A percentile compares a stretch with the other conserved stretches of the same genome.
Evolutionary conservation across 176 grass and related monocot genomes (phyloP).

Genomic region (Dendrocalamus sinicus): DNA sequence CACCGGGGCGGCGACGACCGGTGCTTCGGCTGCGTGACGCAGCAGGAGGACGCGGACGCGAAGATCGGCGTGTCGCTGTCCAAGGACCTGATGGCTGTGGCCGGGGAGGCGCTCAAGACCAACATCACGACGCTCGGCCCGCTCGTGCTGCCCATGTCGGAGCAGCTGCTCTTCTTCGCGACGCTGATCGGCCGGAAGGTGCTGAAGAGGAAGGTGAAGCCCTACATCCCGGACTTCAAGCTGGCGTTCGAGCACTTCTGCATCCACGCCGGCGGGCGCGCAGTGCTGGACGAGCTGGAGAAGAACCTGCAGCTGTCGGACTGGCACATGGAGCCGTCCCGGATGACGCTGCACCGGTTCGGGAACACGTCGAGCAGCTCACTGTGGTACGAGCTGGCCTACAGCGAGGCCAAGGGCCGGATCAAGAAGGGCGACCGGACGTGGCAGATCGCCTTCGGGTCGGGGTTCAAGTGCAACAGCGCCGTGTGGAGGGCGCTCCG

Average conservation of each 20-base stretch:
- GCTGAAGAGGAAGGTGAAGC: conserved; percentile 51
- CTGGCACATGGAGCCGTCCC: conserved; percentile 76
- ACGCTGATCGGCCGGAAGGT: conserved; percentile 45
- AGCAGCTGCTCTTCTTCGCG: conserved; percentile 71
- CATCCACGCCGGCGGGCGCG: conserved; percentile 76
- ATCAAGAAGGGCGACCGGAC: conserved; percentile 64
- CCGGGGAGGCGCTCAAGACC: conserved; percentile 61
- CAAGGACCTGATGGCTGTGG: conserved; percentile 61
- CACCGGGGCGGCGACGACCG: conserved; percentile 62
- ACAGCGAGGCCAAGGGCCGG: conserved; percentile 64
- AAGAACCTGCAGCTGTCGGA: conserved; percentile 53
- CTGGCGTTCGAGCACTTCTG: conserved; percentile 96
- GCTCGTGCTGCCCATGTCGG: conserved; percentile 56
- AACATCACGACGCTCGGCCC: conserved; percentile 67
- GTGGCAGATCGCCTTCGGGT: conserved; percentile 72
- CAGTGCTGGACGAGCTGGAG: conserved; percentile 71
- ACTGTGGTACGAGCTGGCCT: conserved; percentile 74
- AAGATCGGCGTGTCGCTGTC: conserved; percentile 57
- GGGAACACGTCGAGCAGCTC: conserved; percentile 81
- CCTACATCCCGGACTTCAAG: conserved; percentile 93
- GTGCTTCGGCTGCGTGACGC: conserved; percentile 44
- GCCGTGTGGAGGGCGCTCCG: conserved; percentile 70
- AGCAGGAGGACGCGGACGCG: conserved; percentile 40
- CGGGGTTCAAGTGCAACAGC: conserved; percentile 77
- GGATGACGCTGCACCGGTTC: conserved; percentile 74